Evolutionary conservation across 2,329 filamentous ascomycete species (phyloP).

Genomic region (Trichoderma koningiopsis): DNA sequence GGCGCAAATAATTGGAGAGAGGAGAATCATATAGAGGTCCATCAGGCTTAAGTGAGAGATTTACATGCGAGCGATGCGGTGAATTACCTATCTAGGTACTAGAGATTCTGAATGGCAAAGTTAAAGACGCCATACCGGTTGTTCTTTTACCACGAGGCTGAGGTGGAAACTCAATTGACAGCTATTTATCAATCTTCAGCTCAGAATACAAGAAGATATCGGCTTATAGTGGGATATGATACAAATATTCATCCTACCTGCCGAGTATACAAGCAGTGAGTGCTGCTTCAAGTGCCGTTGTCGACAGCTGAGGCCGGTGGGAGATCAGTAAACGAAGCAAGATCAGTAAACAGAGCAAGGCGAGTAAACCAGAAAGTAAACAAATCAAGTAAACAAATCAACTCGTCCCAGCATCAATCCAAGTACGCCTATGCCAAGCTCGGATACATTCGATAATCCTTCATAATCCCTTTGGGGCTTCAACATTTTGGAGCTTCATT

Average conservation of each 20-base stretch:
- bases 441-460: background rate
- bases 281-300: background rate
- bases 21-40: background rate
- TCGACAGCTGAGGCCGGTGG: background rate
- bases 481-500: conserved; percentile 2
- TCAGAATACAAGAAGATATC: background rate
- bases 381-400: conserved; percentile 10
- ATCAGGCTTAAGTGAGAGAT: background rate
- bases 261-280: background rate
- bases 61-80: background rate
- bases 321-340: background rate
- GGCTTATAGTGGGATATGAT: background rate
- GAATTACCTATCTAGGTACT: background rate
- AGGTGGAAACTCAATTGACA: background rate
- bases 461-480: conserved; percentile 1
- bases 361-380: conserved; percentile 6
- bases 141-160: background rate
- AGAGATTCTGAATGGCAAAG: background rate
- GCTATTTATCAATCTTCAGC: background rate
- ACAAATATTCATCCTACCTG: background rate
- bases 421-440: background rate
- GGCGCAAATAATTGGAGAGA: background rate
- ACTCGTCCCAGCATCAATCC: background rate
- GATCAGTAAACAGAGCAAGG: background rate
- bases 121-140: background rate